A percentile compares a stretch with the other conserved stretches of the same genome.
Conservation (phyloP, 1,284 basidiomycete genomes). For the Fomitopsis betulina region DNA sequence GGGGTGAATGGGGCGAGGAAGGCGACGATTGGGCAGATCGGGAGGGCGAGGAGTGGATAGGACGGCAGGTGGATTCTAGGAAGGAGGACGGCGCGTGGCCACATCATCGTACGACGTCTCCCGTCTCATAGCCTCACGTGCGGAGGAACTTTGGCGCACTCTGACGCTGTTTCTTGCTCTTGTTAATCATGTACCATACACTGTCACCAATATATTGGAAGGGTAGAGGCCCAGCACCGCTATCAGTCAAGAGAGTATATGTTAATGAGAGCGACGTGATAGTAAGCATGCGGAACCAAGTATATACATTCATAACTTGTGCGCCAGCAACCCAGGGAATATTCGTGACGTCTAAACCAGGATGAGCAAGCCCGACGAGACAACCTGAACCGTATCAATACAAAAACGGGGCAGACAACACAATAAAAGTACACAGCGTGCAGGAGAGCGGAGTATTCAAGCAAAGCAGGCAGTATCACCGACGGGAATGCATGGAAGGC, state of each 20-base stretch:
- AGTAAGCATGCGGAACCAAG: not conserved
- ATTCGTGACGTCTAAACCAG: not conserved
- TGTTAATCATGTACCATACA: not conserved
- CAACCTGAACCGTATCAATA: not conserved
- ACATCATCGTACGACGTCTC: not conserved
- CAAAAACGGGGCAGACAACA: not conserved
- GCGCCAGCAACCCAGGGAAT: not conserved
- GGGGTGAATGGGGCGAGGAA: slow-evolving; percentile 53
- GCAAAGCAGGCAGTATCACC: not conserved
- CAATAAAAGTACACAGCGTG: not conserved
- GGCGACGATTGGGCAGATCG: slow-evolving; percentile 50
- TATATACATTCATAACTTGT: not conserved
- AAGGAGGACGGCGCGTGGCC: slow-evolving; percentile 26
- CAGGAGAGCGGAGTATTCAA: not conserved
- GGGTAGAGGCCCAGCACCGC: not conserved
- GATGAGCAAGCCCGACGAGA: not conserved
- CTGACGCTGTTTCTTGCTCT: too few relatives aligned
- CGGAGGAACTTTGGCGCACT: too few relatives aligned
- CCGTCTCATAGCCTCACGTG: not conserved
- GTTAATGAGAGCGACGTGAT: not conserved
- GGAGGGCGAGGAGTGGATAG: slow-evolving; percentile 44
- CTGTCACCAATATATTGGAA: not conserved
- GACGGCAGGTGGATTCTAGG: slow-evolving; percentile 34
- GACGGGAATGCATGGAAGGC: not conserved
- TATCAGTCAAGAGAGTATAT: not conserved